These are phyloP conservation scores for Coemansia sp. DNA, from an alignment of 192 early-diverging fungal genomes.

Conservation along the genomic window DNA sequence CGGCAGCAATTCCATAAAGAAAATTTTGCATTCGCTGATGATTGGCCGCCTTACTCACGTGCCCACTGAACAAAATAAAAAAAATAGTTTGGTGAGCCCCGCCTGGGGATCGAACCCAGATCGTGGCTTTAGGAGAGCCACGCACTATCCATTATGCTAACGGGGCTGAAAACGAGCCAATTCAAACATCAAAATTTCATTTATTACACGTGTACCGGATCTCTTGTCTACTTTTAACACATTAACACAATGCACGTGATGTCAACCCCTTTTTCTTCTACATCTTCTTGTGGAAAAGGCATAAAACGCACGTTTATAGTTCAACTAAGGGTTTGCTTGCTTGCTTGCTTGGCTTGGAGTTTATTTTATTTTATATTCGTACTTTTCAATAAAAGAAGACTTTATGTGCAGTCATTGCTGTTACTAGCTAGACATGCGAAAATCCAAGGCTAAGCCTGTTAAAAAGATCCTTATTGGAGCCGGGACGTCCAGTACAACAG, in stretches of 20 bases:
- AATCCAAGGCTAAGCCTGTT: background rate
- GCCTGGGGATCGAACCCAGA: conserved; percentile 21
- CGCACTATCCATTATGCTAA: conserved; percentile 19
- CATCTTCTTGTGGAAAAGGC: no score
- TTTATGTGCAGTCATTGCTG: background rate
- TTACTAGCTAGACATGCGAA: background rate
- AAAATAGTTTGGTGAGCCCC: conserved; percentile 4
- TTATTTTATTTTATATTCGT: background rate
- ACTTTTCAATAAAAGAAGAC: background rate
- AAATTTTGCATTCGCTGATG: conserved; percentile 2
- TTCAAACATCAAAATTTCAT: no score
- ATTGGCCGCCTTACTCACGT: background rate
- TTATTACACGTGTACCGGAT: background rate
- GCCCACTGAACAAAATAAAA: background rate
- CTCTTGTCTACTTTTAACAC: background rate
- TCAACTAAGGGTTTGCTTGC: background rate
- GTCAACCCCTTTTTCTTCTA: no score
- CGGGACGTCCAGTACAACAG: background rate
- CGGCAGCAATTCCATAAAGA: background rate
- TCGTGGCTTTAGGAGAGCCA: conserved; percentile 18
- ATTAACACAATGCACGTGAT: no score
- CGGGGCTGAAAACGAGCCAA: background rate
- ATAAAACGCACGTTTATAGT: background rate
- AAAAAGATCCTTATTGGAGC: background rate
- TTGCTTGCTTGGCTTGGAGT: background rate